Base-by-base conservation (phyloP, 805 yeast genomes). In the Yarrowia sp. region DNA sequence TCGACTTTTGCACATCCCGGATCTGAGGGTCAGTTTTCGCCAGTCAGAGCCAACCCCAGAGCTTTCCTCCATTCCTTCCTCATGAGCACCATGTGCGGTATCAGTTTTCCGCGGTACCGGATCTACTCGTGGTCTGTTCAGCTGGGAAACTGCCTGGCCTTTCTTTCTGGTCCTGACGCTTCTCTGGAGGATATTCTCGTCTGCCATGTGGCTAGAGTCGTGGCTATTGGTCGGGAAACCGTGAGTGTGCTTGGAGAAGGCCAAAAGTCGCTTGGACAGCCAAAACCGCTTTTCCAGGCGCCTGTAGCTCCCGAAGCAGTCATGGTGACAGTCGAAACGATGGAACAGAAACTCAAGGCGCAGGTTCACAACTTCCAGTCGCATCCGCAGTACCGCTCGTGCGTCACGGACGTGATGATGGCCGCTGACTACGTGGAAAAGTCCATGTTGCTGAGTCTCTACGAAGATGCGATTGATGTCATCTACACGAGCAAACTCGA, bases 51-150 rank as follows among this genome's bases (percentile, higher is more conserved):
- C 22, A 48, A 63, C 40, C 67, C 67, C 1, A 22, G 67, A 9
- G 67, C 67, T 5, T 63, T 48, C 15, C 36, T 63, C 16, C 67
- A 63, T 38, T 48, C 67, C 2, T 63, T 63, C 40, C 56, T 63
- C 40, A 63, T 63, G 67, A 38, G 48, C 45, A 48, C 56, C 26
- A 41, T 63, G 12, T 63, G 67, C 40, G 67, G 67, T 9, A 63
- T 63, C 38, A 9, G 26, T 14, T 63, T 63, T 8, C 67, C 67
- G 16, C 35, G 67, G n/a, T 63, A 63, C 56, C 19, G 67, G 1
- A 48, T 63, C 12, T 63, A 63, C 67, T 35, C 46, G n/a, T 63
- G 67, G 67, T 63, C 67, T 8, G 67, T 49, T 2, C 67, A 63
- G 46, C 40, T 63, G n/a, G 67, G 56, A 7, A 63, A 63, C 67